Conservation (phyloP, 2,329 filamentous ascomycete species). For the Myriosclerotinia curreyana region DNA sequence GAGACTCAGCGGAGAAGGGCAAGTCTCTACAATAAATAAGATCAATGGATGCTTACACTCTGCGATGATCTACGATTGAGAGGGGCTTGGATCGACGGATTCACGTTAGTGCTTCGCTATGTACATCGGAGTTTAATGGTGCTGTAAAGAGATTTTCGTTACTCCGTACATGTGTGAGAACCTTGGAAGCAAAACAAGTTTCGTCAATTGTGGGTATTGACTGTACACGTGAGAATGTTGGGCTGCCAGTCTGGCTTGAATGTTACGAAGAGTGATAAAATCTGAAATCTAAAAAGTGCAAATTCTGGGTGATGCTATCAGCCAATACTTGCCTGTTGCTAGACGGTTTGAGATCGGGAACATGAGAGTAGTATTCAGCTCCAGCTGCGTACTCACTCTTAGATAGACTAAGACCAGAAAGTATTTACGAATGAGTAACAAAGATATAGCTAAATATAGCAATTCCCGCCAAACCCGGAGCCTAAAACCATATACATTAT, state of each 20-base stretch:
- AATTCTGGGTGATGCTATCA: not conserved
- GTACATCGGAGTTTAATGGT: slow-evolving; percentile 1
- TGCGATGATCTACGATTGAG: slow-evolving; percentile 10
- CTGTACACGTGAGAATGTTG: not conserved
- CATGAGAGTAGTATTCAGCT: not conserved
- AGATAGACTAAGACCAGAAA: not conserved
- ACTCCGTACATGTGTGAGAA: slow-evolving; percentile 1
- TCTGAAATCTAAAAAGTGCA: not conserved
- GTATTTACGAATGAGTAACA: not conserved
- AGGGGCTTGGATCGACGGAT: not conserved
- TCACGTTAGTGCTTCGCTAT: not conserved
- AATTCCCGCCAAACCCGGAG: not conserved
- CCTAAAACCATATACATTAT: not conserved
- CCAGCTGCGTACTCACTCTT: not conserved
- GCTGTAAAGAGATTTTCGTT: slow-evolving; percentile 6
- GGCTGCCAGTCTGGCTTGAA: slow-evolving; percentile 1
- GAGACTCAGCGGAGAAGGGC: not conserved
- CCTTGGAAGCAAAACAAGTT: slow-evolving; percentile 7
- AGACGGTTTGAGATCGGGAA: not conserved
- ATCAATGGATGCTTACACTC: slow-evolving; percentile 3
- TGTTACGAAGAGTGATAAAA: not conserved
- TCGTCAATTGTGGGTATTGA: not conserved
- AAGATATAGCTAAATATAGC: not conserved
- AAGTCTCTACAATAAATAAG: not conserved
- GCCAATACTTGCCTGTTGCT: not conserved